These are phyloP conservation scores for Aspergillus pseudotamarii DNA, from an alignment of 2,329 filamentous ascomycete species.

Conservation along the genomic window DNA sequence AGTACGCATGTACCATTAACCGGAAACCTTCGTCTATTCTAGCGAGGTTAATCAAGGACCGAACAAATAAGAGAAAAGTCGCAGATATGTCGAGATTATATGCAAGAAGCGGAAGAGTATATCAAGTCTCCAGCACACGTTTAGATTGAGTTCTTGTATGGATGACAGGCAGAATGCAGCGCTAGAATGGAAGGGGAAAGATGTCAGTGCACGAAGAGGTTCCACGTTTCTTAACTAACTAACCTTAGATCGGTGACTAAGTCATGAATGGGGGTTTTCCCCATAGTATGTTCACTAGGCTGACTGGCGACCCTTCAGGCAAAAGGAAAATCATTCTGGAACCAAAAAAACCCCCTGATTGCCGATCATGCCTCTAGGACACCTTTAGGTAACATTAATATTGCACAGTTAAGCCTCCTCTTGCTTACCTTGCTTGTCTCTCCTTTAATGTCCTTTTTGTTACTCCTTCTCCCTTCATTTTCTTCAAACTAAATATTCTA, in stretches of 20 bases:
- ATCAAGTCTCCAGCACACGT: not conserved
- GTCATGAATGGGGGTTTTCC: not conserved
- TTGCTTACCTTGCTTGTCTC: not conserved
- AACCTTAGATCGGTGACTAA: not conserved
- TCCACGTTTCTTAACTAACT: not conserved
- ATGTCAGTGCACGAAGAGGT: not conserved
- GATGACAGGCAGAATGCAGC: not conserved
- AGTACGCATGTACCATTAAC: too few relatives aligned
- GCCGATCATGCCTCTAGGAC: not conserved
- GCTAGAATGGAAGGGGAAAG: slow-evolving; percentile 1
- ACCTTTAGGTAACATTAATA: slow-evolving; percentile 2
- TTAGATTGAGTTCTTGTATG: not conserved
- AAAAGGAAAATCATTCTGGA: not conserved
- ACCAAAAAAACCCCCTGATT: not conserved
- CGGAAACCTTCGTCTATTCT: too few relatives aligned
- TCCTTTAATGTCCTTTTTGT: not conserved
- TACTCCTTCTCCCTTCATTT: not conserved
- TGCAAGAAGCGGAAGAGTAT: too few relatives aligned
- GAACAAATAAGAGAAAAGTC: too few relatives aligned
- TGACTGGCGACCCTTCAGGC: too few relatives aligned
- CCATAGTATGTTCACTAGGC: not conserved
- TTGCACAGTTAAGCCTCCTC: not conserved
- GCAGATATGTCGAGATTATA: too few relatives aligned
- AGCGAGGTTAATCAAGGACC: too few relatives aligned
- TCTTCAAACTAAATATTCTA: not conserved